Evolutionary conservation across 768 basidiomycete species (phyloP).

Genomic region (Thelephora ganbajun): DNA sequence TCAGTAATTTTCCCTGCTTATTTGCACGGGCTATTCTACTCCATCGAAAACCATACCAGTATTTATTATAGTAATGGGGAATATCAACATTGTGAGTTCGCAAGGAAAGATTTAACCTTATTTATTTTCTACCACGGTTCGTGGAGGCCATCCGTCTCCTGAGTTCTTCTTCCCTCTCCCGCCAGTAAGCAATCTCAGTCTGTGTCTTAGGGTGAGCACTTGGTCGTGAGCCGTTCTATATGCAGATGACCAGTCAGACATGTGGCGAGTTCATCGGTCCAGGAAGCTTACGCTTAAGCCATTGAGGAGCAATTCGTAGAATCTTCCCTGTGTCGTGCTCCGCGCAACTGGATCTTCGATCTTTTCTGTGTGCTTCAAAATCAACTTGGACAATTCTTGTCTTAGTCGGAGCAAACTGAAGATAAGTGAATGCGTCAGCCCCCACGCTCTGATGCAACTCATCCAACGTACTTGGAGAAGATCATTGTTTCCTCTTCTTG

Average conservation of each 20-base stretch:
- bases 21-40: background rate
- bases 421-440: background rate
- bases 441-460: background rate
- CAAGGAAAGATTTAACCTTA: background rate
- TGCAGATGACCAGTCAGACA: background rate
- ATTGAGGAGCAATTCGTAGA: slow-evolving; percentile 69
- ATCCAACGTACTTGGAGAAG: slow-evolving; percentile 60
- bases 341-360: slow-evolving; percentile 44
- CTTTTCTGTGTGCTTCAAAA: slow-evolving; percentile 58
- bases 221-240: slow-evolving; percentile 50
- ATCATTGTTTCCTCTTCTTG: slow-evolving; percentile 94
- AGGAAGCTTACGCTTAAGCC: slow-evolving; percentile 50
- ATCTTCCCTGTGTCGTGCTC: slow-evolving; percentile 53
- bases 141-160: slow-evolving; percentile 20
- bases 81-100: background rate
- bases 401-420: slow-evolving; percentile 71
- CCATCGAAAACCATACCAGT: slow-evolving; percentile 1
- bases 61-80: background rate
- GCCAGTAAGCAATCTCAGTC: slow-evolving; percentile 78
- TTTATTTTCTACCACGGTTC: slow-evolving; percentile 7
- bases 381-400: slow-evolving; percentile 67
- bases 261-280: slow-evolving; percentile 1
- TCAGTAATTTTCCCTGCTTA: background rate
- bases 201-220: slow-evolving; percentile 78
- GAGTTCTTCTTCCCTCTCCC: slow-evolving; percentile 73